Conservation (phyloP, 129 eudicot genomes). For the Arctium minus region DNA sequence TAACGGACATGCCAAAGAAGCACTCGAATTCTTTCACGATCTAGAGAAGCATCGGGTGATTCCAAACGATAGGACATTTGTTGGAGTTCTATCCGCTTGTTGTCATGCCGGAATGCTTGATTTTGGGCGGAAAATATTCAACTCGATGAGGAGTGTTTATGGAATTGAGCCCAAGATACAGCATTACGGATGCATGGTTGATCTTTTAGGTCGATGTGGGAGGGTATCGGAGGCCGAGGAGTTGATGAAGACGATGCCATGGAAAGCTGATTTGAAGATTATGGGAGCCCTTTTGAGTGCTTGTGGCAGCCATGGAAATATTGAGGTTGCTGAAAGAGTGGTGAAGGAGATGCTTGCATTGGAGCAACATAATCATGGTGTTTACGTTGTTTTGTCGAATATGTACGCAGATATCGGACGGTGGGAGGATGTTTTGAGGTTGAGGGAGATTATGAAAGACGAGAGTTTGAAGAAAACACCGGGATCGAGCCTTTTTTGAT, state of each 20-base stretch:
- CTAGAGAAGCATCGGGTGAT: slow-evolving; percentile 27
- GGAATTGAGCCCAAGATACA: slow-evolving; percentile 60
- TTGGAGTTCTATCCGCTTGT: slow-evolving; percentile 80
- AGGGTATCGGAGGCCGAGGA: slow-evolving; percentile 71
- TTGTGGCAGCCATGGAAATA: slow-evolving; percentile 53
- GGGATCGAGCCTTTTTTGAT: slow-evolving; percentile 56
- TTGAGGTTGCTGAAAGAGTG: slow-evolving; percentile 67
- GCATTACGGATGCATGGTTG: slow-evolving; percentile 89
- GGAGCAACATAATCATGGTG: slow-evolving; percentile 69
- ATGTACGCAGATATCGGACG: slow-evolving; percentile 80
- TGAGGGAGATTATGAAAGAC: slow-evolving; percentile 58
- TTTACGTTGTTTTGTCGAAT: slow-evolving; percentile 72
- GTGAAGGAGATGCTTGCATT: slow-evolving; percentile 58
- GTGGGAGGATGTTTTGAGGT: slow-evolving; percentile 74
- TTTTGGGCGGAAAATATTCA: slow-evolving; percentile 48
- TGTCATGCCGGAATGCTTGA: slow-evolving; percentile 74
- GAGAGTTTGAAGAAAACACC: slow-evolving; percentile 64
- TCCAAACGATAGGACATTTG: slow-evolving; percentile 61
- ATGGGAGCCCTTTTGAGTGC: slow-evolving; percentile 81
- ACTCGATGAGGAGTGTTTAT: slow-evolving; percentile 47
- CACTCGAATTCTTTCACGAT: slow-evolving; percentile 39
- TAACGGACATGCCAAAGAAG: slow-evolving; percentile 75
- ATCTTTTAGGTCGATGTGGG: slow-evolving; percentile 68
- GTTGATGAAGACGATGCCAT: slow-evolving; percentile 51
- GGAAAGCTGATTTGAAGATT: slow-evolving; percentile 73